These are phyloP conservation scores for Arthroderma sp. DNA, from an alignment of 2,329 filamentous ascomycete species.

Conservation along the genomic window DNA sequence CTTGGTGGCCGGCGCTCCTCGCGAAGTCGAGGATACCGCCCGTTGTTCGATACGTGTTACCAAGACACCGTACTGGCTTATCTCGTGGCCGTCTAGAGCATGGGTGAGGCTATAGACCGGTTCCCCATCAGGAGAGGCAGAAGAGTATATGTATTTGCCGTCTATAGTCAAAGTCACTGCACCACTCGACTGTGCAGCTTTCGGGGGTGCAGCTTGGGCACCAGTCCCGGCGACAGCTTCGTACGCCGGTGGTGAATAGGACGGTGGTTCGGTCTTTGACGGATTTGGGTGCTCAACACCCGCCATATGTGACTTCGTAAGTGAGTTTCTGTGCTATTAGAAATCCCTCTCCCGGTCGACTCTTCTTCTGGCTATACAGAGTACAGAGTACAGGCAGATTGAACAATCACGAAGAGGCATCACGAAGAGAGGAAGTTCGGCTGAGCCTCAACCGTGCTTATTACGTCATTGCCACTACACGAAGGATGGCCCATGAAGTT, in stretches of 20 bases:
- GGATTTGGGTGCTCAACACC: not conserved
- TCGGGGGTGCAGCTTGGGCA: not conserved
- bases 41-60: constrained; percentile 12
- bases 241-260: constrained; percentile 10
- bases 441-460: not conserved
- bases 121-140: constrained; percentile 1
- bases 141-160: constrained; percentile 12
- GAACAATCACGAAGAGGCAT: not conserved
- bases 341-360: not conserved
- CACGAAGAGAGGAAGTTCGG: not conserved
- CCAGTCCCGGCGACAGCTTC: constrained; percentile 4
- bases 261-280: not conserved
- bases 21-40: not conserved
- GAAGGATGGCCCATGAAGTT: not conserved
- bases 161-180: constrained; percentile 12
- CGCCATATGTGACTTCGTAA: not conserved
- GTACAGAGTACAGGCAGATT: not conserved
- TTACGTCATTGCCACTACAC: not conserved
- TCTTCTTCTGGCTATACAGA: not conserved
- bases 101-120: constrained; percentile 15
- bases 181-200: not conserved
- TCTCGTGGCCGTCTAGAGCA: constrained; percentile 15
- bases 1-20: not conserved
- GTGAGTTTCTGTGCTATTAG: not conserved
- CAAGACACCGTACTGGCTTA: constrained; percentile 10